Percentiles rank a stretch among this genome's conserved stretches.
Evolutionary conservation across 164 flowering plant genomes (phyloP).

Genomic region (Tetracentron sinense): DNA sequence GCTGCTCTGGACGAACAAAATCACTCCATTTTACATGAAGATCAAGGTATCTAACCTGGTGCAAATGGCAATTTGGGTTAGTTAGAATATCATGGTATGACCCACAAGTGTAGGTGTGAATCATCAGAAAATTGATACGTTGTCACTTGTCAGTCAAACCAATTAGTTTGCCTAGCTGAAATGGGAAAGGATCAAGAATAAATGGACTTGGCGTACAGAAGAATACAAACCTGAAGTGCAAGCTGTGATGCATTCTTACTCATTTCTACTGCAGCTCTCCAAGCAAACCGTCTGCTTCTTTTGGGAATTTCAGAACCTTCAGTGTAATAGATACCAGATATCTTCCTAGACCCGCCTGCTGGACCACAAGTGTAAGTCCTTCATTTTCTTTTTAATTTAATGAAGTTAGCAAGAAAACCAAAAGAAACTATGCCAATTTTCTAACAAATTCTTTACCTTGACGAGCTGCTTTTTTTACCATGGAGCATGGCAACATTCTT

Average conservation of each 20-base stretch:
- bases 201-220: neutral
- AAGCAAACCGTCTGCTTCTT: slow-evolving; percentile 68
- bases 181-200: neutral
- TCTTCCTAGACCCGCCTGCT: slow-evolving; percentile 74
- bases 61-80: slow-evolving; percentile 15
- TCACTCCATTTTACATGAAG: slow-evolving; percentile 83
- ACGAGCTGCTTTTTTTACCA: slow-evolving; percentile 66
- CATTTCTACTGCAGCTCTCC: slow-evolving; percentile 94
- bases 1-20: slow-evolving; percentile 79
- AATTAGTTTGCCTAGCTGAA: neutral
- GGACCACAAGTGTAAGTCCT: neutral
- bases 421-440: neutral
- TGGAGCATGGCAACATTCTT: slow-evolving; percentile 52
- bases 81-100: neutral
- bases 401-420: neutral
- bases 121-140: neutral
- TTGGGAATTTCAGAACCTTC: slow-evolving; percentile 71
- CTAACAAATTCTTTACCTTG: slow-evolving; percentile 44
- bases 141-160: neutral
- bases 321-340: slow-evolving; percentile 55
- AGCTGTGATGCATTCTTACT: slow-evolving; percentile 73
- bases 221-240: slow-evolving; percentile 77
- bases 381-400: neutral
- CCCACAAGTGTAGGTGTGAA: neutral
- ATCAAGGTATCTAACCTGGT: slow-evolving; percentile 88